A percentile compares a stretch with the other conserved stretches of the same genome.
Evolutionary conservation across 1,284 basidiomycete genomes (phyloP).

Genomic region (Ceraceosorus guamensis): DNA sequence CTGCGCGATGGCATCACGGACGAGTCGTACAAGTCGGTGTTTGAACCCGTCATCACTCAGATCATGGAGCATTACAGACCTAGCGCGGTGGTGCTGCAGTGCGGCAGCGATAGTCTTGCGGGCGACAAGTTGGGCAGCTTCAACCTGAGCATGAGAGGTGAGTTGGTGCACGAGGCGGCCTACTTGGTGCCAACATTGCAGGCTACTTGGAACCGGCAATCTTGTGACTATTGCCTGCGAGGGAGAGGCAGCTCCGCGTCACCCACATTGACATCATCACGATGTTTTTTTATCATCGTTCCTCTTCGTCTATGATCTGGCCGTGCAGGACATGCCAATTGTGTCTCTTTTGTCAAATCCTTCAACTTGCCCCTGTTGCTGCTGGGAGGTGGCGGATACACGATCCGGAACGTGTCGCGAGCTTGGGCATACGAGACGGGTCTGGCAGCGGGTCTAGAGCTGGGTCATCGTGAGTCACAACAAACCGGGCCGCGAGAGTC

Average conservation of each 20-base stretch:
- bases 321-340: conserved; percentile 88
- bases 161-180: no score
- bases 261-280: no score
- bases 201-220: not conserved
- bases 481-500: not conserved
- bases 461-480: conserved; percentile 63
- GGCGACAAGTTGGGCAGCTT: conserved; percentile 94
- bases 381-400: conserved; percentile 95
- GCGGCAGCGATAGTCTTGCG: conserved; percentile 94
- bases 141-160: conserved; percentile 93
- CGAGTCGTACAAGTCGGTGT: conserved; percentile 88
- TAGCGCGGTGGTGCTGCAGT: conserved; percentile 91
- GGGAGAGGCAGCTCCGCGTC: no score
- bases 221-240: no score
- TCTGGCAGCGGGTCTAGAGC: conserved; percentile 86
- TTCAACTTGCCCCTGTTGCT: conserved; percentile 88
- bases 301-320: not conserved
- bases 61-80: conserved; percentile 96
- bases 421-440: conserved; percentile 99
- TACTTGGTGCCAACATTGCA: conserved; percentile 4
- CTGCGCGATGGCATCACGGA: conserved; percentile 92
- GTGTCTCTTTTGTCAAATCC: conserved; percentile 92
- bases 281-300: not conserved
- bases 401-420: conserved; percentile 92
- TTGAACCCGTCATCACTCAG: conserved; percentile 87